phyloP scores from a whole-genome alignment of 176 grass and related monocot genomes.

The Bonia amplexicaulis region DNA sequence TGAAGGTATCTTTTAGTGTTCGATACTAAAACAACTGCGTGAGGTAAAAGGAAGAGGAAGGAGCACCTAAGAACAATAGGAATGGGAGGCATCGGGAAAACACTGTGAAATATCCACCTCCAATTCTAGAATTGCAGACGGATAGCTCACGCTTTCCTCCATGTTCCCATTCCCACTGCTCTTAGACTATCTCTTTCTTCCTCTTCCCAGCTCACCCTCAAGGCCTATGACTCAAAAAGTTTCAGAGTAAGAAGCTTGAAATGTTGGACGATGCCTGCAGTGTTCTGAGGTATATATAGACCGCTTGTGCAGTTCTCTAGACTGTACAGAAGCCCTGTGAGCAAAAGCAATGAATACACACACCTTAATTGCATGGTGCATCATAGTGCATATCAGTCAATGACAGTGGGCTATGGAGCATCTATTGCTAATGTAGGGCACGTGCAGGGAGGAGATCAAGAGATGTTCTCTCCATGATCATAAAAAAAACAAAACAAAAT shows the following conservation, averaged over 20 bases:
- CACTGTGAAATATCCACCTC: background rate
- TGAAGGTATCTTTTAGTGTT: background rate
- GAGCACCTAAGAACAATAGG: conserved; percentile 2
- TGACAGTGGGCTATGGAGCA: background rate
- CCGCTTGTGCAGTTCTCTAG: background rate
- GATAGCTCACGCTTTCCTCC: conserved; percentile 14
- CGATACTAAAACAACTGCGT: background rate
- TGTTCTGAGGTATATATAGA: conserved; percentile 14
- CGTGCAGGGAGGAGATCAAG: background rate
- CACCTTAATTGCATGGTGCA: background rate
- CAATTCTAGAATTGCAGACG: background rate
- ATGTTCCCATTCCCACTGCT: conserved; percentile 21
- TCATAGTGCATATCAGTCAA: background rate
- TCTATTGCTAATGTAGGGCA: background rate
- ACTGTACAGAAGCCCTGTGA: background rate
- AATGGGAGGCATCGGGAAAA: conserved; percentile 37
- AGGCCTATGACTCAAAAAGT: background rate
- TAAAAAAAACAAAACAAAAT: background rate
- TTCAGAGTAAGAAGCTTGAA: background rate
- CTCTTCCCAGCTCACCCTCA: background rate
- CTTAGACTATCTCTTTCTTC: conserved; percentile 16
- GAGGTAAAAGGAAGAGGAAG: conserved; percentile 4
- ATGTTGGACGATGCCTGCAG: background rate
- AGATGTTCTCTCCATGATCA: background rate
- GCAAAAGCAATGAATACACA: background rate